Conservation (phyloP, 1,284 basidiomycete species). For the Cutaneotrichosporon curvatum region DNA sequence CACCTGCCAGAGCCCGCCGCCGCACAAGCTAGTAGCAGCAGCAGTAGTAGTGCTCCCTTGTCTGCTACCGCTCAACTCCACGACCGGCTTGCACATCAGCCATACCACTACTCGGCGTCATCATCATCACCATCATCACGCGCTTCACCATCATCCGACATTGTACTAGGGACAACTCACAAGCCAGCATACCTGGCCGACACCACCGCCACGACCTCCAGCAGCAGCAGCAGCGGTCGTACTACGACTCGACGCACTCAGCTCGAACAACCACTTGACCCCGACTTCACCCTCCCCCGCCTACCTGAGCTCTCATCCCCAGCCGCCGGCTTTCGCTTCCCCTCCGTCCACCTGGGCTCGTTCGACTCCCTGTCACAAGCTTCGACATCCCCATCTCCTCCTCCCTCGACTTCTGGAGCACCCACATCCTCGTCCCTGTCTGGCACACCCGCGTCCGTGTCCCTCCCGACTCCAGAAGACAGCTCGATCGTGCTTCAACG, state of each 20-base stretch:
- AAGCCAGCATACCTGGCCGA: too few relatives aligned
- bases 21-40: too few relatives aligned
- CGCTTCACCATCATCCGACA: not conserved
- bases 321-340: slow-evolving; percentile 4
- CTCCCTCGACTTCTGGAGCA: not conserved
- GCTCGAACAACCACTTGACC: too few relatives aligned
- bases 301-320: not conserved
- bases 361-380: slow-evolving; percentile 7
- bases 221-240: too few relatives aligned
- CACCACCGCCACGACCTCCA: too few relatives aligned
- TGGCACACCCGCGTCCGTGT: not conserved
- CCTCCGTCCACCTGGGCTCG: slow-evolving; percentile 10
- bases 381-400: not conserved
- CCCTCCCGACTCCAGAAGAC: too few relatives aligned
- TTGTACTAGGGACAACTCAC: too few relatives aligned
- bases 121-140: not conserved
- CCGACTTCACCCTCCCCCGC: not conserved
- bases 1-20: too few relatives aligned
- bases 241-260: too few relatives aligned
- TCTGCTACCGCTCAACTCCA: too few relatives aligned
- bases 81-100: slow-evolving; percentile 1
- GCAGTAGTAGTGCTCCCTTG: too few relatives aligned
- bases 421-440: not conserved
- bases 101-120: not conserved
- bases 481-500: too few relatives aligned